Evolutionary conservation across 768 basidiomycete genomes (phyloP), one percentile per base, ranked within the genome.

Genomic region (Lyophyllum semitale): DNA sequence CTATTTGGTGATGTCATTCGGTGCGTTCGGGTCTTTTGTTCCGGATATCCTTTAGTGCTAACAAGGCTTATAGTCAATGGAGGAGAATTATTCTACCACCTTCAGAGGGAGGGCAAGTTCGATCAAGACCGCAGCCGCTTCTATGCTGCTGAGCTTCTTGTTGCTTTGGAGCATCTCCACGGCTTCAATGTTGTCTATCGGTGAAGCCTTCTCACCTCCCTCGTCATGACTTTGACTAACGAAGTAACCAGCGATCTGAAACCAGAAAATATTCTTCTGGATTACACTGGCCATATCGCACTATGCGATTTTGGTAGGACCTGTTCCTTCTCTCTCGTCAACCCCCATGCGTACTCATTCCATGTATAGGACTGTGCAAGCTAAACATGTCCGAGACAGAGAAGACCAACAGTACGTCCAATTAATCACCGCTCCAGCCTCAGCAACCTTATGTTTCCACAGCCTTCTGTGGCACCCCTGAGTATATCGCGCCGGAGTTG

Each of bases 141-240:
- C 76, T 99, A 99, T 67, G 96, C 96, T 3, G 95, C 96, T n/a
- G 96, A 99, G 72, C 77, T 99, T 29, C 79, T 99, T 8, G 90
- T 92, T 65, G 96, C 96, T 0, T 74, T 99, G 60, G 96, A 99
- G 69, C 95, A 98, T 75, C 71, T 99, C 53, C 96, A 99, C 63
- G 85, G 91, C 47, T 98, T 98, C 79, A 97, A 99, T 67, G 96
- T 99, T 29, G 93, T 99, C 33, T 98, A 98, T 73, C 92, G 95
- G 91, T 93, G 59, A 59, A 79, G 70, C 7, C 22, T 53, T 42
- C 51, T 25, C 5, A 18, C 15, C 18, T 29, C 44, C 43, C 33
- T 53, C 8, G 20, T 25, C 17, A 29, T 33, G 32, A 8, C 43
- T 42, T 23, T 25, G 42, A n/a, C 54, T 47, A 43, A 51, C 48